Base-by-base conservation (phyloP, 2,329 filamentous ascomycete genomes). In the Ophiosphaerella herpotricha region DNA sequence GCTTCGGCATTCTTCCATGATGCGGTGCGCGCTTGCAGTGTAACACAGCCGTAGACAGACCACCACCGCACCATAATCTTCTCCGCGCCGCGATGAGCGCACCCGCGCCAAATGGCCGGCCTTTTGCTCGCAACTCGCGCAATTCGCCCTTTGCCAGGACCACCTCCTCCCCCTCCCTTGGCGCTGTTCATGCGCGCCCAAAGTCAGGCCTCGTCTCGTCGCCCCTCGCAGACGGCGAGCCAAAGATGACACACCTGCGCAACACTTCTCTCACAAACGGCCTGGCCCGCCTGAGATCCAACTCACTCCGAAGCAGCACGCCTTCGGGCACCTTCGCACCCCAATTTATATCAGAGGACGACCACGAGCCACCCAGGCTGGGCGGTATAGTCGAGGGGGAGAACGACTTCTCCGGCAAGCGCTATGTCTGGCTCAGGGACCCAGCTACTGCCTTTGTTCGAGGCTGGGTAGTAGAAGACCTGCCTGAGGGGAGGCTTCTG, bases 381-480 rank as follows among this genome's bases (percentile, higher is more conserved):
- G 78, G 80, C 16, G 89, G 90, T 14, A 91, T 97, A 52, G 61
- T 66, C 14, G 95, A 99, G 75, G 94, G 94, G 56, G 93, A 97
- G 70, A 97, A 97, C 72, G 94, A 99, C 80, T 97, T 99, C 74
- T 99, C 94, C 0, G 95, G 94, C 49, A 97, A 95, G 78, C 85
- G 94, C 78, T 99, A 97, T 79, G 92, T 99, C 58, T 99, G 94
- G 95, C 80, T 99, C 69, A 90, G 88, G 74, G 92, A 99, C 75
- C 81, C 90, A 1, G 84, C 92, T 66, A 82, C 83, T 47, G 94
- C 94, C 1, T 99, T 99, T 72, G 85, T 97, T 46, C 90, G 91
- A 62, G 95, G 93, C 4, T 93, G 91, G 85, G 86, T 99, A 11
- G 83, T 97, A 18, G 88, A 96, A 67, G 92, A 97, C 58, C 76